Evolutionary conservation across 306 rosid genomes (phyloP).

Genomic region (Prunus mira): DNA sequence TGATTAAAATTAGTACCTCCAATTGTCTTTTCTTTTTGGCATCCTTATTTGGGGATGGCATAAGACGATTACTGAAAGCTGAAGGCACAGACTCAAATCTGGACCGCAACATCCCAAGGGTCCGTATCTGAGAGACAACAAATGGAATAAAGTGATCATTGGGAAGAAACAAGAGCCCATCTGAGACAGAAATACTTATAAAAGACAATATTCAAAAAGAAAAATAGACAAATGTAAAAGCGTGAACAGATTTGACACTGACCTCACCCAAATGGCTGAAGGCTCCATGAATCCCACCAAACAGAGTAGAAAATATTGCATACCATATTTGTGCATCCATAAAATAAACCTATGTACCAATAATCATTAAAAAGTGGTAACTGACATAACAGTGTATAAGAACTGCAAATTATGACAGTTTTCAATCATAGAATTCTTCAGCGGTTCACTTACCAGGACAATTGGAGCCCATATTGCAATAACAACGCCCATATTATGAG

Average conservation of each 20-base stretch:
- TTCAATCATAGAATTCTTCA: constrained; percentile 12
- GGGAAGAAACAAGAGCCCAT: constrained; percentile 18
- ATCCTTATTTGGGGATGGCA: constrained; percentile 44
- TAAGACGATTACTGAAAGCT: constrained; percentile 67
- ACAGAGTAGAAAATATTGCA: constrained; percentile 86
- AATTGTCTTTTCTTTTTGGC: constrained; percentile 16
- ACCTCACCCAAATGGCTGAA: constrained; percentile 99
- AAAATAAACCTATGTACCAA: constrained; percentile 75
- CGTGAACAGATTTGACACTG: constrained; percentile 29
- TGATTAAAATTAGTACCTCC: constrained; percentile 31
- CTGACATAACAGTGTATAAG: constrained; percentile 11
- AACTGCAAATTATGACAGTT: constrained; percentile 16
- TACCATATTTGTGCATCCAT: constrained; percentile 99
- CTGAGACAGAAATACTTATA: background rate
- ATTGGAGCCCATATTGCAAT: constrained; percentile 96
- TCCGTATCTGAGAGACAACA: constrained; percentile 70
- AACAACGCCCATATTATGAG: constrained; percentile 53
- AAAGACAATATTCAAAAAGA: background rate
- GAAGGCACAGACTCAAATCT: constrained; percentile 75
- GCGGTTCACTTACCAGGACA: constrained; percentile 66
- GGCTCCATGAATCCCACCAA: constrained; percentile 94
- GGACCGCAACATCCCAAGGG: constrained; percentile 97
- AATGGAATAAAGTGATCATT: constrained; percentile 23
- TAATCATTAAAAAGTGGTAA: constrained; percentile 20
- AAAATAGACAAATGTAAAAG: background rate